Evolutionary conservation across 2,329 filamentous ascomycete species (phyloP).

Genomic region (Pseudogymnoascus sp.): DNA sequence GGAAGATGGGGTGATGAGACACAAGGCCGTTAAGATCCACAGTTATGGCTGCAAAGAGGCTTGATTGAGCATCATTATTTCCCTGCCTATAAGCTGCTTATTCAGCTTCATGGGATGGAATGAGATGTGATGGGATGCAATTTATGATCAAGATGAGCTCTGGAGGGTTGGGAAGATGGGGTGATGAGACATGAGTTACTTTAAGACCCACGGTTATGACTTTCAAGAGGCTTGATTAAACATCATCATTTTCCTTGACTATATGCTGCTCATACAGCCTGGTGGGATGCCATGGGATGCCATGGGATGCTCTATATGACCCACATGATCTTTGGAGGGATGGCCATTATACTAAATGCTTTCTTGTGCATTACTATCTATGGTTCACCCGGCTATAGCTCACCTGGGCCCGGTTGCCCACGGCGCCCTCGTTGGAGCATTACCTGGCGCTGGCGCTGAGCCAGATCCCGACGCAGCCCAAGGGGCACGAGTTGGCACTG

Average conservation of each 20-base stretch:
- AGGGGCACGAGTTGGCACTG: constrained; percentile 9
- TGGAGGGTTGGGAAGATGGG: neutral
- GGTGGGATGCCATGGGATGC: too few species aligned
- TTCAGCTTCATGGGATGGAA: too few species aligned
- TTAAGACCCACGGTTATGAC: neutral
- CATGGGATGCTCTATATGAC: neutral
- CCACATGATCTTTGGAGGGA: neutral
- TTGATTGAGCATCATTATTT: neutral
- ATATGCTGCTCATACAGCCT: neutral
- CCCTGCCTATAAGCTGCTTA: neutral
- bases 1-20: neutral
- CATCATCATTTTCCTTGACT: neutral
- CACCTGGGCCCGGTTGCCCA: constrained; percentile 23
- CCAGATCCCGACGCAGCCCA: constrained; percentile 14
- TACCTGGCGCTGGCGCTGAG: constrained; percentile 9
- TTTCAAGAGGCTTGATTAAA: neutral
- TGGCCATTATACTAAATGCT: neutral
- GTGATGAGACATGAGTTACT: neutral
- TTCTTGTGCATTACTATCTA: neutral
- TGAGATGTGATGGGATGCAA: neutral
- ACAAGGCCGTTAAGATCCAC: neutral
- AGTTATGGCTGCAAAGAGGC: neutral
- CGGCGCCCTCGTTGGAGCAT: constrained; percentile 30
- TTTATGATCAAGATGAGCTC: too few species aligned
- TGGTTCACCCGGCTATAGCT: too few species aligned